Evolutionary conservation across 75 land plant genomes (phyloP), one percentile per base, ranked within the genome.

Genomic region (Pinus taeda): DNA sequence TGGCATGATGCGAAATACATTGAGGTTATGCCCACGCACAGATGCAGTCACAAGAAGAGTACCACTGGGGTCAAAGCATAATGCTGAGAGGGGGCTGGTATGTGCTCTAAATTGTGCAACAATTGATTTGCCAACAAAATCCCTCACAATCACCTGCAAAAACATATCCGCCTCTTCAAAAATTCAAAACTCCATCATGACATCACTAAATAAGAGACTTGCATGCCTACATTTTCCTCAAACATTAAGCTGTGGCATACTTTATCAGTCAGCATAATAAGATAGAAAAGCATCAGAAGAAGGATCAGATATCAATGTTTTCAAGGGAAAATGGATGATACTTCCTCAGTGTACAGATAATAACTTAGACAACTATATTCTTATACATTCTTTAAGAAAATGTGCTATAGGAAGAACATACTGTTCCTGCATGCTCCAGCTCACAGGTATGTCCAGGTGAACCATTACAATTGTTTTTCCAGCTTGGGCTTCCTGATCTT

Each of bases 31-130:
- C 15, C 99, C 99, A 73, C 95, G 91, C 79, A 93, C 86, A 22
- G 99, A 97, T 24, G 99, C 99, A 12, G 98, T 97, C 30, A 97
- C 99, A 72, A 97, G 77, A n/a, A 97, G 88, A 39, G 92, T 93
- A 9, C 99, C 99, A 80, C 98, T 95, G 42, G 95, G 95, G 85
- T 97, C 95, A 79, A 97, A 97, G 77, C 95, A 86, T 59, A 97
- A 83, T n/a, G 95, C 98, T 36, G 95, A 92, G 61, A 97, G 86
- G 56, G 93, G 95, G 80, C 98, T 92, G 69, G 77, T 81, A 72
- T 97, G 99, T 18, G 99, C 99, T 70, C 90, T 84, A 62, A 97
- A 97, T 80, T 97, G 99, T 1, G 94, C 81, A 60, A 97, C 78
- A 36, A 97, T 87, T 36, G 79, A 77, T 75, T 93, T 97, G 65